A percentile compares a stretch with the other conserved stretches of the same genome.
These are phyloP conservation scores for Calonectria hongkongensis DNA, from an alignment of 2,329 filamentous ascomycete genomes.

Conservation along the genomic window DNA sequence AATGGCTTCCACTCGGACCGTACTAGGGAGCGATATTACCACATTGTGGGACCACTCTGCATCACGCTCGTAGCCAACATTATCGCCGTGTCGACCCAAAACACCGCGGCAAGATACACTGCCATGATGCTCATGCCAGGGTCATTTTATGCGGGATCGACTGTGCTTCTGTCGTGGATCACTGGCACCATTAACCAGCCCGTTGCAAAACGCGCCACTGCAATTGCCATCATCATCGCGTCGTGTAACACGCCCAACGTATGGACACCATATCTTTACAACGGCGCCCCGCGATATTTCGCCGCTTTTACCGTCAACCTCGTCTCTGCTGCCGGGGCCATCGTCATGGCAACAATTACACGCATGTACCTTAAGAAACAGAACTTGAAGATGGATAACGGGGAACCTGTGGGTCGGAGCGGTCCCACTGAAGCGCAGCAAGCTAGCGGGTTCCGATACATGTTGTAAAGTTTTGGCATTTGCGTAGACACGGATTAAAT, in stretches of 20 bases:
- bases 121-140: slow-evolving; percentile 32
- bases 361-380: slow-evolving; percentile 18
- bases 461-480: background rate
- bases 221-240: slow-evolving; percentile 21
- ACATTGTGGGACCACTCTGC: slow-evolving; percentile 18
- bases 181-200: slow-evolving; percentile 7
- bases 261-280: slow-evolving; percentile 19
- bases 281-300: slow-evolving; percentile 7
- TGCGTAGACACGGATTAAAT: background rate
- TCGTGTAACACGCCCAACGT: slow-evolving; percentile 22
- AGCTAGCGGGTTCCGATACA: slow-evolving; percentile 10
- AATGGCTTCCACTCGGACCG: slow-evolving; percentile 9
- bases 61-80: slow-evolving; percentile 15
- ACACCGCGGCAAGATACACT: slow-evolving; percentile 20
- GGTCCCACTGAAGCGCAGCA: slow-evolving; percentile 23
- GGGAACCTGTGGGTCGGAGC: slow-evolving; percentile 8
- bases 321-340: slow-evolving; percentile 1
- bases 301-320: slow-evolving; percentile 9
- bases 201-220: slow-evolving; percentile 12
- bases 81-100: slow-evolving; percentile 8
- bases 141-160: slow-evolving; percentile 18
- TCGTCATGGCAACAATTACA: slow-evolving; percentile 17
- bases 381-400: slow-evolving; percentile 20
- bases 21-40: slow-evolving; percentile 21
- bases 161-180: slow-evolving; percentile 22